These are phyloP conservation scores for Sporothrix dimorphospora DNA, from an alignment of 2,329 filamentous ascomycete species.

Conservation along the genomic window DNA sequence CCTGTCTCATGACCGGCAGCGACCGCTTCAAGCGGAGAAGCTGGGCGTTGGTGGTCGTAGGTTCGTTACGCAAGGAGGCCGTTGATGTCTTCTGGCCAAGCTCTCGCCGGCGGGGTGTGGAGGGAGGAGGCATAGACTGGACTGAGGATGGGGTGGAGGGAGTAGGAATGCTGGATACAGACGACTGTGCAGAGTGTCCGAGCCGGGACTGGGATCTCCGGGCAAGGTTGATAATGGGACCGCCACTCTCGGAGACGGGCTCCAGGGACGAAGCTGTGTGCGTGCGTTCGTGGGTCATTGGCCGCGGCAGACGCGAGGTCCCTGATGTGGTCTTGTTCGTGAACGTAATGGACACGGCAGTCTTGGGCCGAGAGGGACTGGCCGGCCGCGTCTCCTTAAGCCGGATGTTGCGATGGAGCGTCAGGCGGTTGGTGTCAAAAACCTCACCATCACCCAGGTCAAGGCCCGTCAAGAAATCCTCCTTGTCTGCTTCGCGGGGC, in stretches of 20 bases:
- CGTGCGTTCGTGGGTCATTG: slow-evolving; percentile 68
- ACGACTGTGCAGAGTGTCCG: slow-evolving; percentile 69
- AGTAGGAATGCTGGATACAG: slow-evolving; percentile 64
- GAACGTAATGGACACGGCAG: slow-evolving; percentile 86
- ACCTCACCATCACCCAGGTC: slow-evolving; percentile 84
- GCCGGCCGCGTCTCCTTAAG: slow-evolving; percentile 71
- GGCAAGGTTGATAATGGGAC: slow-evolving; percentile 61
- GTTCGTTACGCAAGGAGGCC: slow-evolving; percentile 59
- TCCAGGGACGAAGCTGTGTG: slow-evolving; percentile 77
- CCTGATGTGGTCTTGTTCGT: slow-evolving; percentile 70
- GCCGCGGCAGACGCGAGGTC: slow-evolving; percentile 76
- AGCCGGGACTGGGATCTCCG: slow-evolving; percentile 69
- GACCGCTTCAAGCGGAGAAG: slow-evolving; percentile 68
- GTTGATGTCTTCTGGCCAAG: slow-evolving; percentile 59
- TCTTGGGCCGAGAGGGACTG: slow-evolving; percentile 72
- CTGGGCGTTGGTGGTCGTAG: slow-evolving; percentile 68
- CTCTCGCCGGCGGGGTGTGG: slow-evolving; percentile 65
- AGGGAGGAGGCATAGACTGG: slow-evolving; percentile 54
- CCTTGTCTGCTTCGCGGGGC: slow-evolving; percentile 53
- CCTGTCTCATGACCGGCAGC: slow-evolving; percentile 60
- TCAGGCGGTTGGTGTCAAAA: slow-evolving; percentile 79
- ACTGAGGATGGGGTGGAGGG: slow-evolving; percentile 61
- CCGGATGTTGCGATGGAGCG: slow-evolving; percentile 88
- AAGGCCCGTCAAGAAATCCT: slow-evolving; percentile 84
- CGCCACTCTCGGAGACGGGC: slow-evolving; percentile 88